Percentiles rank a stretch among this genome's conserved stretches.
Conservation (phyloP, 768 basidiomycete genomes). For the Pulveroboletus sp. region DNA sequence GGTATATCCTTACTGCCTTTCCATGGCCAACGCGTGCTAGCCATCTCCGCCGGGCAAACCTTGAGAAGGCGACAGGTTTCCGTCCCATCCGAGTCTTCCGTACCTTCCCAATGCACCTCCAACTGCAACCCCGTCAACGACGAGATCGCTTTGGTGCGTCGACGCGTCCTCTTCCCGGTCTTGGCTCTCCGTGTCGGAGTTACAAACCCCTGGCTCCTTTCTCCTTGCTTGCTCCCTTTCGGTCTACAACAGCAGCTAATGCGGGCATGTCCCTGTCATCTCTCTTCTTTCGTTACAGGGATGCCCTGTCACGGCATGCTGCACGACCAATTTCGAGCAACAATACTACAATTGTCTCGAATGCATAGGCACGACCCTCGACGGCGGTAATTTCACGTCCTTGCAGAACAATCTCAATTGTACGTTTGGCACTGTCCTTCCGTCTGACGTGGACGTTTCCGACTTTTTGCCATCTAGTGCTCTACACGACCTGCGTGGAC, state of each 20-base stretch:
- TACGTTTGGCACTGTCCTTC: slow-evolving; percentile 16
- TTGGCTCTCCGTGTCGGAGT: slow-evolving; percentile 3
- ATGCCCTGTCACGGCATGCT: slow-evolving; percentile 35
- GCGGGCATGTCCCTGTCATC: background rate
- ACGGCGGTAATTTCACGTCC: slow-evolving; percentile 25
- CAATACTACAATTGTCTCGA: slow-evolving; percentile 40
- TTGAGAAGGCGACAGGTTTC: slow-evolving; percentile 18
- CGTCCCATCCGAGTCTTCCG: slow-evolving; percentile 4
- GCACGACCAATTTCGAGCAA: slow-evolving; percentile 37
- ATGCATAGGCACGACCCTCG: slow-evolving; percentile 33
- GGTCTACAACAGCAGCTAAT: background rate
- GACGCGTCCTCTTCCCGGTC: background rate
- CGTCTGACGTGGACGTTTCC: background rate
- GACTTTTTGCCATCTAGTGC: slow-evolving; percentile 8
- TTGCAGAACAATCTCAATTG: slow-evolving; percentile 35
- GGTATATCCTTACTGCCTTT: slow-evolving; percentile 5
- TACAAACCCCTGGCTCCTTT: background rate
- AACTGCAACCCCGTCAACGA: slow-evolving; percentile 21
- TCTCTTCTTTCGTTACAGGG: slow-evolving; percentile 12
- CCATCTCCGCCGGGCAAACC: background rate
- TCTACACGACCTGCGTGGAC: slow-evolving; percentile 26
- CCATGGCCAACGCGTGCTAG: background rate
- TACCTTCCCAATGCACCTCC: slow-evolving; percentile 25
- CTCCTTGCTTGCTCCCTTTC: background rate
- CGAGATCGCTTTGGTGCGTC: slow-evolving; percentile 24